phyloP scores from a whole-genome alignment of 495 filamentous ascomycete species.

The Aspergillus nidulans region DNA sequence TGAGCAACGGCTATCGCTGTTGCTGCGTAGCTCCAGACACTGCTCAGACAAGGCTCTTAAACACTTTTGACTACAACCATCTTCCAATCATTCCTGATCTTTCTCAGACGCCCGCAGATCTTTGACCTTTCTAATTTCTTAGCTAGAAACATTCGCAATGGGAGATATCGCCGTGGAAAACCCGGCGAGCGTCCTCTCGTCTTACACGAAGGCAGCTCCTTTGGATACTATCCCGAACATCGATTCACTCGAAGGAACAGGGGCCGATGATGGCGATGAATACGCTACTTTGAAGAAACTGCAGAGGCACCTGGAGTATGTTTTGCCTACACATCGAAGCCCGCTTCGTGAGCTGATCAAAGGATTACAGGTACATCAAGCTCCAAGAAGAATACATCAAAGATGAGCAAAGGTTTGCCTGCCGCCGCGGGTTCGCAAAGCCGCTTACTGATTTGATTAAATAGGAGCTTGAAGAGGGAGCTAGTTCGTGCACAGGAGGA shows the following conservation, averaged over 20 bases:
- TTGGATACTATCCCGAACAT: conserved; percentile 81
- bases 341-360: conserved; percentile 26
- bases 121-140: not conserved
- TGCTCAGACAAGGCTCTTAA: conserved; percentile 14
- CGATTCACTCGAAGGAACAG: conserved; percentile 77
- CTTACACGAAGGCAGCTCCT: conserved; percentile 73
- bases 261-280: conserved; percentile 81
- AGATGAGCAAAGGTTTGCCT: conserved; percentile 85
- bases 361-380: conserved; percentile 71
- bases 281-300: conserved; percentile 93
- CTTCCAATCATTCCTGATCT: not conserved
- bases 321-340: not conserved
- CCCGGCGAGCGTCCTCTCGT: conserved; percentile 63
- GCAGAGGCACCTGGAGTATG: conserved; percentile 90
- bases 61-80: not conserved
- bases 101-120: not conserved
- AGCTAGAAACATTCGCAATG: conserved; percentile 45
- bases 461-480: conserved; percentile 91
- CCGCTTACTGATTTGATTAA: not conserved
- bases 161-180: conserved; percentile 80
- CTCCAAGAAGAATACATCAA: conserved; percentile 99
- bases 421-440: not conserved
- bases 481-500: conserved; percentile 96
- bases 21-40: conserved; percentile 21
- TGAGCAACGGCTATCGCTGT: conserved; percentile 8